Conservation (phyloP, 164 flowering plant genomes). For the Annona cherimola region DNA sequence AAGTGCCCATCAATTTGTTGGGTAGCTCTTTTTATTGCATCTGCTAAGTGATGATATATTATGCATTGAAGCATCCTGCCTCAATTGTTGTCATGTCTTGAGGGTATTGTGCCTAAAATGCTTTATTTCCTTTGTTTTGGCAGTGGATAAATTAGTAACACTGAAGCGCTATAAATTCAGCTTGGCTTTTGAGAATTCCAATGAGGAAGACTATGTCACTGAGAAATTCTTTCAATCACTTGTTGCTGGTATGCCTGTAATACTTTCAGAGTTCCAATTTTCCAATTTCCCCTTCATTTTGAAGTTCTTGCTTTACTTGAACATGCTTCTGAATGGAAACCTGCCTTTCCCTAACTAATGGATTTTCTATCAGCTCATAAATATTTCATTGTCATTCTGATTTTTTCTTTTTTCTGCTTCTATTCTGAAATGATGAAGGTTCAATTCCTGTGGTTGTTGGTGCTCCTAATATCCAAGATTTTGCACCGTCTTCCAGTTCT, state of each 20-base stretch:
- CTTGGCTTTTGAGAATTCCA: conserved; percentile 97
- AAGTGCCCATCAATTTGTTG: not conserved
- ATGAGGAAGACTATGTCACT: conserved; percentile 97
- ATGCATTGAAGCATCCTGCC: no score
- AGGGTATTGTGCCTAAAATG: not conserved
- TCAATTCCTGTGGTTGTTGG: conserved; percentile 90
- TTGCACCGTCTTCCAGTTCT: conserved; percentile 73
- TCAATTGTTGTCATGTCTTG: not conserved
- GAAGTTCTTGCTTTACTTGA: not conserved
- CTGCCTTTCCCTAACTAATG: not conserved
- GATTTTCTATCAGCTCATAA: not conserved
- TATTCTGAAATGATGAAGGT: conserved; percentile 33
- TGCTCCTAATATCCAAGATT: conserved; percentile 89
- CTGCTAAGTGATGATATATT: not conserved
- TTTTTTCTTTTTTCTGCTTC: not conserved
- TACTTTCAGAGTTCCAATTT: not conserved
- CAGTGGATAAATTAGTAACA: conserved; percentile 89
- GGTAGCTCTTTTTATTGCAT: conserved; percentile 2
- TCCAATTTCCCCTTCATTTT: conserved; percentile 1
- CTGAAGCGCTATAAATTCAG: conserved; percentile 89
- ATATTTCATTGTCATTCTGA: not conserved
- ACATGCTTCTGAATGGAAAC: not conserved
- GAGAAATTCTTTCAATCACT: conserved; percentile 98
- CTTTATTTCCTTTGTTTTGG: conserved; percentile 11
- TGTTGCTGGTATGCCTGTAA: conserved; percentile 69